Conservation (phyloP, 192 early-diverging fungal genomes). For the Backusella tarrabulga region DNA sequence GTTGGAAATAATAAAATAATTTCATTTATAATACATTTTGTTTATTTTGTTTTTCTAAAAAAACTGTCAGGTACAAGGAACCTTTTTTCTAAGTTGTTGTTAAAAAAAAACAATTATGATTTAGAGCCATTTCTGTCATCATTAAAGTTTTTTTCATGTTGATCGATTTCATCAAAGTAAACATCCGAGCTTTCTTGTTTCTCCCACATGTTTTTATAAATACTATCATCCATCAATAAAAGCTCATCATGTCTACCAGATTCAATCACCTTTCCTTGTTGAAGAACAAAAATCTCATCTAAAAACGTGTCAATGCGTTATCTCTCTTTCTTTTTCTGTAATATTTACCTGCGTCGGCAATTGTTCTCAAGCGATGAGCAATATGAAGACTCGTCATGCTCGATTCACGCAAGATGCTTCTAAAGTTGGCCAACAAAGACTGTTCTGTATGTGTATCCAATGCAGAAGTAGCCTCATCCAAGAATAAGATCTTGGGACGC, state of each 20-base stretch:
- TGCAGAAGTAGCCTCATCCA: slow-evolving; percentile 94
- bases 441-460: slow-evolving; percentile 86
- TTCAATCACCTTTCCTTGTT: slow-evolving; percentile 83
- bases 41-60: neutral
- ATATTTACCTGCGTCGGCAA: slow-evolving; percentile 72
- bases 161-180: slow-evolving; percentile 7
- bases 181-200: slow-evolving; percentile 54
- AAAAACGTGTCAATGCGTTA: neutral
- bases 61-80: neutral
- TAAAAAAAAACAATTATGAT: neutral
- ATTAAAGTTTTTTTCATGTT: slow-evolving; percentile 1
- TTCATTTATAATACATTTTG: neutral
- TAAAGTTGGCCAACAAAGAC: slow-evolving; percentile 81
- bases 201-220: slow-evolving; percentile 91
- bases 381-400: slow-evolving; percentile 88
- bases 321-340: neutral
- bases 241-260: slow-evolving; percentile 83
- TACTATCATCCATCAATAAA: slow-evolving; percentile 54
- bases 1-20: neutral
- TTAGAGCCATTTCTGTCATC: neutral
- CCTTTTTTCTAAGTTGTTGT: neutral
- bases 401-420: slow-evolving; percentile 71
- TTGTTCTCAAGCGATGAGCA: slow-evolving; percentile 90
- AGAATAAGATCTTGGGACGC: slow-evolving; percentile 79
- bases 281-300: slow-evolving; percentile 92